These are phyloP conservation scores for Penicillium sumatraense DNA, from an alignment of 2,329 filamentous ascomycete species.

Conservation along the genomic window DNA sequence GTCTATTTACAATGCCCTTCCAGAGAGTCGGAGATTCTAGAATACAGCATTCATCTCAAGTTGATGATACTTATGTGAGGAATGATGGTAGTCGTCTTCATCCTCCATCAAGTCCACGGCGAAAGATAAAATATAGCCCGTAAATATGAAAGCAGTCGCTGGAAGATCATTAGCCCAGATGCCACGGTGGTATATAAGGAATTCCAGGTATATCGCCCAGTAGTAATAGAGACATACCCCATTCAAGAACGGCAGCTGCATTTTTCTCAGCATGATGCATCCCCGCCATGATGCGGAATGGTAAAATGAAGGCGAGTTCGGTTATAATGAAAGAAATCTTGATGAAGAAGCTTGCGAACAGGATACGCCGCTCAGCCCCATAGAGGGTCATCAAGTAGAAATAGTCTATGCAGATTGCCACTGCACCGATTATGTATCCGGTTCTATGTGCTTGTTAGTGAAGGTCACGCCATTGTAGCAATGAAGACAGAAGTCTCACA, in stretches of 20 bases:
- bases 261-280: constrained; percentile 16
- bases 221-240: constrained; percentile 20
- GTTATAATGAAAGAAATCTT: constrained; percentile 23
- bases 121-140: constrained; percentile 24
- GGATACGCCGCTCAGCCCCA: constrained; percentile 16
- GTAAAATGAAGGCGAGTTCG: constrained; percentile 22
- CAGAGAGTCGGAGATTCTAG: neutral
- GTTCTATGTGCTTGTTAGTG: constrained; percentile 15
- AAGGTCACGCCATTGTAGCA: neutral
- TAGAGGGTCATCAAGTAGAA: constrained; percentile 18
- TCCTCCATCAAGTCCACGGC: constrained; percentile 20
- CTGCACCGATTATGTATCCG: constrained; percentile 20
- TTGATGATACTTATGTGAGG: constrained; percentile 19
- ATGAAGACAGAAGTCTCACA: constrained; percentile 9
- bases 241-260: constrained; percentile 22
- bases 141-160: constrained; percentile 25
- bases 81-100: constrained; percentile 9
- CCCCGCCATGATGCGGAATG: constrained; percentile 19
- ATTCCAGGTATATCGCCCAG: neutral
- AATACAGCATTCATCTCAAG: constrained; percentile 18
- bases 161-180: neutral
- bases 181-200: neutral
- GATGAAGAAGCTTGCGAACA: constrained; percentile 23
- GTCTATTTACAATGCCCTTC: constrained; percentile 1
- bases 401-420: constrained; percentile 22